Evolutionary conservation across 495 filamentous ascomycete species (phyloP).

Genomic region (Daldinia bambusicola): DNA sequence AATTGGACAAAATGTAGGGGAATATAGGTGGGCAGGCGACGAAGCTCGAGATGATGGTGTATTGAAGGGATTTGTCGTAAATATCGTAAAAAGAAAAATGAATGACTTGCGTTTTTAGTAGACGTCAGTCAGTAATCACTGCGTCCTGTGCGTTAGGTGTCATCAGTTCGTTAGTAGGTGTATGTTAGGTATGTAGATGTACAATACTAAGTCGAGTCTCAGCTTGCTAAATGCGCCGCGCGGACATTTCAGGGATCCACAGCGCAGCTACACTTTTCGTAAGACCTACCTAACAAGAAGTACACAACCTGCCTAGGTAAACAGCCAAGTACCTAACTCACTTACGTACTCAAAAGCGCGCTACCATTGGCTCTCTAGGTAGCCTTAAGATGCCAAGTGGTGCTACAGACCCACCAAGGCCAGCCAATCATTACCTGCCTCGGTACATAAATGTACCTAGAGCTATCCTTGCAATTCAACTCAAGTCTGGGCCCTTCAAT

Average conservation of each 20-base stretch:
- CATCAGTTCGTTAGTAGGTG: slow-evolving; percentile 19
- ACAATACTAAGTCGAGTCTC: slow-evolving; percentile 29
- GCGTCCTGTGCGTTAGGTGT: slow-evolving; percentile 32
- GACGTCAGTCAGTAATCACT: slow-evolving; percentile 16
- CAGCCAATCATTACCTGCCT: too few species aligned
- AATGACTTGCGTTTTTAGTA: slow-evolving; percentile 8
- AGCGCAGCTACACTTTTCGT: slow-evolving; percentile 7
- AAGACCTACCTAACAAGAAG: too few species aligned
- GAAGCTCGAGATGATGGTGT: background rate
- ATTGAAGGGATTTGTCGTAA: slow-evolving; percentile 8
- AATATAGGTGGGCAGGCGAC: slow-evolving; percentile 4
- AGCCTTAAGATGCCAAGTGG: slow-evolving; percentile 8
- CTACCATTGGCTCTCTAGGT: background rate
- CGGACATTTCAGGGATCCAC: slow-evolving; percentile 30
- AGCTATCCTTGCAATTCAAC: background rate
- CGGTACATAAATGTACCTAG: too few species aligned
- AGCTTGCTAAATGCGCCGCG: slow-evolving; percentile 37
- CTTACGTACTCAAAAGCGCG: background rate
- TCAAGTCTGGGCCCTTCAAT: too few species aligned
- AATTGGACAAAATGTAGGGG: background rate
- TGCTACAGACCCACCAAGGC: background rate
- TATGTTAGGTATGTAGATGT: background rate
- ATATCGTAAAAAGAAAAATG: slow-evolving; percentile 16
- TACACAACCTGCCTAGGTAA: too few species aligned
- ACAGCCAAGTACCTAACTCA: slow-evolving; percentile 1